Conservation (phyloP, 768 basidiomycete species). For the Pulveroboletus ravenelii region DNA sequence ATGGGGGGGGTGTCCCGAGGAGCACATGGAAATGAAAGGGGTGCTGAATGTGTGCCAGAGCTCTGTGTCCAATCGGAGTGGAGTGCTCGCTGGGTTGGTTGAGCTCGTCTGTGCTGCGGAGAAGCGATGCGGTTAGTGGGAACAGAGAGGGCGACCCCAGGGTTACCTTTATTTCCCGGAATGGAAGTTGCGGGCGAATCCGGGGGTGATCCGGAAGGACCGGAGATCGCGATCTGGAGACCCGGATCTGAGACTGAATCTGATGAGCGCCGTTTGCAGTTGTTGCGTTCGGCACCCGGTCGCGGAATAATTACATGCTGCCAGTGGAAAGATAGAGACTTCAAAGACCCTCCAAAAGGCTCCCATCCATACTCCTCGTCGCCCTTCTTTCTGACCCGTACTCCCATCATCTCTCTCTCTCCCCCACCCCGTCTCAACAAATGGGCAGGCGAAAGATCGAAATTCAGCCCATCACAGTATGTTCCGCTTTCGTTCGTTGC, state of each 20-base stretch:
- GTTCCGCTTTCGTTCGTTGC: conserved; percentile 29
- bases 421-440: too few species aligned
- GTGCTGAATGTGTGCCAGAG: too few species aligned
- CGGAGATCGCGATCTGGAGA: conserved; percentile 15
- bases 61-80: not conserved
- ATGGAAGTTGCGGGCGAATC: conserved; percentile 13
- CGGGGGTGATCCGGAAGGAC: conserved; percentile 27
- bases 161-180: not conserved
- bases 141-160: conserved; percentile 2
- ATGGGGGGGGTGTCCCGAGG: too few species aligned
- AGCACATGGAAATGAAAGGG: too few species aligned
- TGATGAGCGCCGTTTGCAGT: conserved; percentile 34
- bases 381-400: conserved; percentile 13
- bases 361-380: conserved; percentile 26
- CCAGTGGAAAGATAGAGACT: conserved; percentile 33
- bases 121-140: too few species aligned
- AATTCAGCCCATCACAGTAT: conserved; percentile 74
- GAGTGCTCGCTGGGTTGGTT: conserved; percentile 9
- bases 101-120: too few species aligned
- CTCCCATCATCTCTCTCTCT: conserved; percentile 22
- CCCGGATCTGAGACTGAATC: conserved; percentile 29
- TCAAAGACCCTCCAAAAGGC: conserved; percentile 32
- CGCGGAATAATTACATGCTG: conserved; percentile 37
- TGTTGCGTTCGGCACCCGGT: conserved; percentile 36
- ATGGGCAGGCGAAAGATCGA: conserved; percentile 82